phyloP scores from a whole-genome alignment of 2,329 filamentous ascomycete genomes.

The Colletotrichum higginsianum region DNA sequence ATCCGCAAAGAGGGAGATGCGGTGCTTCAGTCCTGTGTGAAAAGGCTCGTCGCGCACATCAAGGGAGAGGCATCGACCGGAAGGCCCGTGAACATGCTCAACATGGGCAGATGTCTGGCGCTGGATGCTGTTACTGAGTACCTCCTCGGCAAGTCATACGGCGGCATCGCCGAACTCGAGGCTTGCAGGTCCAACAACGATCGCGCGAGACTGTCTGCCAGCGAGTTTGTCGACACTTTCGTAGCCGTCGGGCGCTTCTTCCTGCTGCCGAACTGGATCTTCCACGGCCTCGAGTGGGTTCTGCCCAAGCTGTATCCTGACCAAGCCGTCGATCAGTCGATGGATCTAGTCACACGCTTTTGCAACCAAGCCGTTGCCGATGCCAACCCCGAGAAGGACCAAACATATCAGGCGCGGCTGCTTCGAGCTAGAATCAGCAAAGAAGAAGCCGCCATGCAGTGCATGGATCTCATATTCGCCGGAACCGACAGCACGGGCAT shows the following conservation, averaged over 20 bases:
- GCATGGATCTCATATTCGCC: slow-evolving; percentile 21
- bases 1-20: slow-evolving; percentile 12
- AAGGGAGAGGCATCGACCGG: background rate
- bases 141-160: background rate
- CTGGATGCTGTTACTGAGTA: slow-evolving; percentile 6
- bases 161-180: slow-evolving; percentile 9
- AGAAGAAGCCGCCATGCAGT: slow-evolving; percentile 6
- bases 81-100: slow-evolving; percentile 2
- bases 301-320: background rate
- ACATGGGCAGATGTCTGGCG: slow-evolving; percentile 7
- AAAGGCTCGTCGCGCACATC: background rate
- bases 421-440: background rate
- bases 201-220: background rate
- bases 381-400: background rate
- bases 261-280: slow-evolving; percentile 1
- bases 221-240: slow-evolving; percentile 22
- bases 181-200: background rate
- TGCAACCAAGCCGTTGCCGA: slow-evolving; percentile 14
- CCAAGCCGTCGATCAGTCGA: background rate
- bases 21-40: slow-evolving; percentile 1
- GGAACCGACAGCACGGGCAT: slow-evolving; percentile 23
- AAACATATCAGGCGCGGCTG: slow-evolving; percentile 9
- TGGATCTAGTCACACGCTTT: slow-evolving; percentile 9
- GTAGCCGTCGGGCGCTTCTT: slow-evolving; percentile 14
- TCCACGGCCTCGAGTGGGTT: slow-evolving; percentile 1